A percentile compares a stretch with the other conserved stretches of the same genome.
Evolutionary conservation across 768 basidiomycete genomes (phyloP).

Genomic region (Candolleomyces aberdarensis): DNA sequence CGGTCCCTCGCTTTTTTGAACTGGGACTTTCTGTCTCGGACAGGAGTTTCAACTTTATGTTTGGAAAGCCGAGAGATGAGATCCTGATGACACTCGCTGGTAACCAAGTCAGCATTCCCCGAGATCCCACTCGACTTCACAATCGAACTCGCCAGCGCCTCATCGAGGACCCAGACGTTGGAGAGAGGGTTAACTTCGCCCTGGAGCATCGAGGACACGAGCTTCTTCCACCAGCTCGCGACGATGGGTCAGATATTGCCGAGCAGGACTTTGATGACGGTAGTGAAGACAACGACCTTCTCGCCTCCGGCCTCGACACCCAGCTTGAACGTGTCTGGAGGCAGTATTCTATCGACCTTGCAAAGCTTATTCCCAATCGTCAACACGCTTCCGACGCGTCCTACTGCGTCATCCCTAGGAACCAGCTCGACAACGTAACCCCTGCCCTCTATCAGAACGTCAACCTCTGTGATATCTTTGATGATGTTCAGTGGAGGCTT

Average conservation of each 20-base stretch:
- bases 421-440: background rate
- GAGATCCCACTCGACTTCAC: background rate
- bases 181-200: background rate
- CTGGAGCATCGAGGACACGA: background rate
- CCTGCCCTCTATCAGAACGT: background rate
- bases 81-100: background rate
- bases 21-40: background rate
- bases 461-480: background rate
- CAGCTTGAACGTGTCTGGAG: background rate
- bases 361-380: background rate
- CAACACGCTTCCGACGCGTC: background rate
- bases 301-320: background rate
- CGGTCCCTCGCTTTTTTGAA: background rate
- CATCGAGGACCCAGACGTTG: background rate
- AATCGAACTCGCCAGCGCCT: background rate
- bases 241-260: conserved; percentile 1
- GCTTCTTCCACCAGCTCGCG: background rate
- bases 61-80: background rate
- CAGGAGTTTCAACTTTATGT: background rate
- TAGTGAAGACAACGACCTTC: background rate
- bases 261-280: too few relatives aligned
- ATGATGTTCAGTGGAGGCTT: background rate
- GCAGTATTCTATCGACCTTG: background rate
- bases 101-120: background rate
- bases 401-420: background rate